These are phyloP conservation scores for Neurospora sp. DNA, from an alignment of 495 filamentous ascomycete genomes.

Conservation along the genomic window DNA sequence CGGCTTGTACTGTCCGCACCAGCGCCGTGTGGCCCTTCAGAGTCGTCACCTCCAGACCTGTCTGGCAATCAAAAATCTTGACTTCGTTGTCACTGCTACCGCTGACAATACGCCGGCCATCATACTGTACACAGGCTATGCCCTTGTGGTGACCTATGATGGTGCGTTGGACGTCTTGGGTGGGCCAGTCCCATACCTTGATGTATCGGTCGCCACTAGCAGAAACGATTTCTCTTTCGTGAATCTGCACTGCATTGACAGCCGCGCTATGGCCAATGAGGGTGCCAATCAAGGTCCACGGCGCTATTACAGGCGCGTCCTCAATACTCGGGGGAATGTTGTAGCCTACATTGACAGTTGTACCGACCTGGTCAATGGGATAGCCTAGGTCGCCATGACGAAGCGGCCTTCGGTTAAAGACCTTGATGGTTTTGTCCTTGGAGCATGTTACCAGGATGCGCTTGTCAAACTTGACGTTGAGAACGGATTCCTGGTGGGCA, in stretches of 20 bases:
- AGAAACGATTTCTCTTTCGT: slow-evolving; percentile 78
- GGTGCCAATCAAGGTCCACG: slow-evolving; percentile 68
- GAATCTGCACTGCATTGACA: slow-evolving; percentile 92
- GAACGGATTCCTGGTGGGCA: slow-evolving; percentile 81
- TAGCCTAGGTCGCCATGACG: slow-evolving; percentile 60
- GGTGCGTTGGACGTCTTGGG: slow-evolving; percentile 62
- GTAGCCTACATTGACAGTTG: slow-evolving; percentile 38
- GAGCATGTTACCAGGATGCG: slow-evolving; percentile 90
- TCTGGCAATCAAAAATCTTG: slow-evolving; percentile 80
- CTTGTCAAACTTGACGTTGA: slow-evolving; percentile 92
- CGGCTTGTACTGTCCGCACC: slow-evolving; percentile 88
- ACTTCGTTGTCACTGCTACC: slow-evolving; percentile 93
- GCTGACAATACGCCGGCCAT: slow-evolving; percentile 91
- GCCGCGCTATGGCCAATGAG: slow-evolving; percentile 79
- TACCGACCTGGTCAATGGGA: slow-evolving; percentile 40
- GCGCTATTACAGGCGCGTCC: slow-evolving; percentile 37
- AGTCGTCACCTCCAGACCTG: slow-evolving; percentile 78
- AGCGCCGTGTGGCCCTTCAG: slow-evolving; percentile 70
- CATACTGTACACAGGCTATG: slow-evolving; percentile 95
- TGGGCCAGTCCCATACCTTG: slow-evolving; percentile 87
- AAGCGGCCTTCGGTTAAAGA: slow-evolving; percentile 77
- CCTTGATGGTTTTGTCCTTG: slow-evolving; percentile 91
- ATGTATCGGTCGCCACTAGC: slow-evolving; percentile 87
- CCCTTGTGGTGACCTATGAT: slow-evolving; percentile 85
- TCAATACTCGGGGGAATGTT: slow-evolving; percentile 27